Conservation (phyloP, 805 yeast genomes). For the Myxozyma nipponensis region DNA sequence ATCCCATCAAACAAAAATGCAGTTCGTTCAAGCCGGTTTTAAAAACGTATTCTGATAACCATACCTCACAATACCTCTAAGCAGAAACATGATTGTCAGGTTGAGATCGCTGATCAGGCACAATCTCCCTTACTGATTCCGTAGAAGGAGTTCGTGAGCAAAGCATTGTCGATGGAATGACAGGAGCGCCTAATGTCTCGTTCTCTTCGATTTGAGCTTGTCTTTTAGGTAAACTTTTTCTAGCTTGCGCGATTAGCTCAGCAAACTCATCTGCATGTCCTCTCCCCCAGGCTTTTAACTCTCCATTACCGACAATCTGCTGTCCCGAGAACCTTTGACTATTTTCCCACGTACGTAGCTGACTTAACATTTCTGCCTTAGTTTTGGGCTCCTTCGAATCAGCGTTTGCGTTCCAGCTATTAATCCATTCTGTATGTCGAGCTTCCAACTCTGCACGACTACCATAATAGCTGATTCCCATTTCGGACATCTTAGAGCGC, state of each 20-base stretch:
- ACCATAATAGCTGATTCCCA: constrained; percentile 61
- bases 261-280: constrained; percentile 29
- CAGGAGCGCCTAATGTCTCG: not conserved
- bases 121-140: not conserved
- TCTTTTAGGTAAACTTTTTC: constrained; percentile 6
- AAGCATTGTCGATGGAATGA: not conserved
- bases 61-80: too few relatives aligned
- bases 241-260: constrained; percentile 30
- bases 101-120: too few relatives aligned
- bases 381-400: constrained; percentile 66
- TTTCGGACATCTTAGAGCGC: constrained; percentile 52
- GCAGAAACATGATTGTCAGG: too few relatives aligned
- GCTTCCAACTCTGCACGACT: constrained; percentile 58
- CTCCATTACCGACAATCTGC: constrained; percentile 26
- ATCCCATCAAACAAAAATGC: too few relatives aligned
- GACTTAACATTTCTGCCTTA: constrained; percentile 51
- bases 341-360: constrained; percentile 65
- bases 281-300: constrained; percentile 29
- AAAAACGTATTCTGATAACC: too few relatives aligned
- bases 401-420: constrained; percentile 74
- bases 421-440: constrained; percentile 72
- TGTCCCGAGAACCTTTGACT: constrained; percentile 32
- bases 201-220: not conserved
- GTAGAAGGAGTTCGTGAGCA: not conserved
- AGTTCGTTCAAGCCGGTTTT: too few relatives aligned